These are phyloP conservation scores for Saccharum hybrid DNA, from an alignment of 202 grass and related monocot genomes.

Conservation along the genomic window DNA sequence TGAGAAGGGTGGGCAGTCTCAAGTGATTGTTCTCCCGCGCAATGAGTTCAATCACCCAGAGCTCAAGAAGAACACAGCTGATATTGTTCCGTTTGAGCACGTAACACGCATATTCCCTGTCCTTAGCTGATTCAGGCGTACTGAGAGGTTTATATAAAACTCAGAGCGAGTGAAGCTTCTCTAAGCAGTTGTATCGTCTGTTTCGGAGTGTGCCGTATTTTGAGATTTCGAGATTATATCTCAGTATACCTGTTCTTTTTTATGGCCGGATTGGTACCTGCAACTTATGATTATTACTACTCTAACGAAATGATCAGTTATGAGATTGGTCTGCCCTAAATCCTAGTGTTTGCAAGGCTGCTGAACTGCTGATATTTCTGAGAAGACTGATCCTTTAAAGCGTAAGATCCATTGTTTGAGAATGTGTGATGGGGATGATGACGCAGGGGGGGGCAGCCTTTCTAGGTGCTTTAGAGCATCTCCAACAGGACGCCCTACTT, in stretches of 20 bases:
- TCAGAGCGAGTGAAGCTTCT: conserved; percentile 39
- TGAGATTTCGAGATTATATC: conserved; percentile 2
- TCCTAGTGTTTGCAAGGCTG: not conserved
- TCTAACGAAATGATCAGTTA: not conserved
- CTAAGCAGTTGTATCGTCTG: conserved; percentile 19
- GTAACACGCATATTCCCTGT: conserved; percentile 87
- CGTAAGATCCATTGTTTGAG: not conserved
- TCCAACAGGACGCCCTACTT: too few species aligned
- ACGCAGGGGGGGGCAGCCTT: not conserved
- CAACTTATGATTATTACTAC: not conserved
- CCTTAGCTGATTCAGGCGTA: conserved; percentile 68
- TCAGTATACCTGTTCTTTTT: conserved; percentile 35
- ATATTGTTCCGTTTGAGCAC: conserved; percentile 77
- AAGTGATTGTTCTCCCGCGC: conserved; percentile 72
- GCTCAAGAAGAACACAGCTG: conserved; percentile 87
- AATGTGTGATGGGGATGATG: not conserved
- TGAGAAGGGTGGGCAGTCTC: conserved; percentile 68
- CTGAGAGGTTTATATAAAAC: conserved; percentile 22
- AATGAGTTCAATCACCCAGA: conserved; percentile 89
- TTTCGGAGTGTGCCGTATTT: not conserved
- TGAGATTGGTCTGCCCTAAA: not conserved
- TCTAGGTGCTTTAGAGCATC: too few species aligned
- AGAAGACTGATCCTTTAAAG: not conserved
- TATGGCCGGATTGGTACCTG: not conserved
- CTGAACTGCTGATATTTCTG: not conserved